Percentiles rank a stretch among this genome's conserved stretches.
These are phyloP conservation scores for Zymoseptoria tritici DNA, from an alignment of 2,329 filamentous ascomycete genomes.

Conservation along the genomic window DNA sequence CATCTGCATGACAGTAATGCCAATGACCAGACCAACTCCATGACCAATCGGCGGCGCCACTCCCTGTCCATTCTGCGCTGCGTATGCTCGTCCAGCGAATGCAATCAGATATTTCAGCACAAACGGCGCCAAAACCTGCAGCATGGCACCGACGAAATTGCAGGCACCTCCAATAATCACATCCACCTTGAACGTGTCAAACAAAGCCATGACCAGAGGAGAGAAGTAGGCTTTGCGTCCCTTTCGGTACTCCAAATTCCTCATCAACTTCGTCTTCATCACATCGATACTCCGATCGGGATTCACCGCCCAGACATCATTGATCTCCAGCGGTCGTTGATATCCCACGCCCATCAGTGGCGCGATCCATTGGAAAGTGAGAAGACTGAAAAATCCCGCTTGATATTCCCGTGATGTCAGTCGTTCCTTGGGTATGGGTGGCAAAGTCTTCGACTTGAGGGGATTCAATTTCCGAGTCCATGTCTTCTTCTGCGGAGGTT, in stretches of 20 bases:
- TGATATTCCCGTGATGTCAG: conserved; percentile 59
- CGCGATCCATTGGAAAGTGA: conserved; percentile 87
- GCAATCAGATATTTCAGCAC: conserved; percentile 77
- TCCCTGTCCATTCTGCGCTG: conserved; percentile 43
- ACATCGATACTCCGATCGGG: conserved; percentile 66
- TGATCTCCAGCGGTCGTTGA: conserved; percentile 69
- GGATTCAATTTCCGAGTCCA: conserved; percentile 54
- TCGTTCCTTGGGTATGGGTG: conserved; percentile 50
- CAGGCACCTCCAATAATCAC: conserved; percentile 79
- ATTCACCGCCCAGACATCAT: conserved; percentile 86
- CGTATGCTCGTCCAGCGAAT: conserved; percentile 74
- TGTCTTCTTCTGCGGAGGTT: conserved; percentile 40
- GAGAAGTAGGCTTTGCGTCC: conserved; percentile 54
- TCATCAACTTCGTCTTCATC: conserved; percentile 58
- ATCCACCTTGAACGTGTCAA: conserved; percentile 78
- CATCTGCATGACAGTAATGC: conserved; percentile 78
- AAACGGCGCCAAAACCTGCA: conserved; percentile 76
- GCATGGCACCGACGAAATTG: conserved; percentile 62
- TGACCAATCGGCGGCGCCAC: conserved; percentile 61
- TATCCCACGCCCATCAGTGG: conserved; percentile 83
- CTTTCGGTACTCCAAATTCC: conserved; percentile 61
- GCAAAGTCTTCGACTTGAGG: conserved; percentile 42
- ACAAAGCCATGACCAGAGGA: conserved; percentile 70
- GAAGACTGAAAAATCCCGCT: conserved; percentile 64
- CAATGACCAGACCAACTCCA: conserved; percentile 76